phyloP scores from a whole-genome alignment of 2,329 filamentous ascomycete genomes.

The Alternaria alternata region DNA sequence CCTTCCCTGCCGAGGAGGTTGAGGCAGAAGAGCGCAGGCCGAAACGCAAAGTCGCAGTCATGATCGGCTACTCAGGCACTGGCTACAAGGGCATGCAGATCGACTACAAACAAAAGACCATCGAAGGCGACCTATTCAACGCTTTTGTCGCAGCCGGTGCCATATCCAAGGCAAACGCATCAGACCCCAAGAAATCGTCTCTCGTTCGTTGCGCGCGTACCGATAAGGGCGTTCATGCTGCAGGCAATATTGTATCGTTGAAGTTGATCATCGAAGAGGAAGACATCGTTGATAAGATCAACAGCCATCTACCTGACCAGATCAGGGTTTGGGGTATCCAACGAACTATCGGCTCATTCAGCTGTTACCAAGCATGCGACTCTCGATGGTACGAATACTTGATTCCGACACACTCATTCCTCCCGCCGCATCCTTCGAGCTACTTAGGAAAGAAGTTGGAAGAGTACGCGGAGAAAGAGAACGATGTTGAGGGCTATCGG shows the following conservation, averaged over 20 bases:
- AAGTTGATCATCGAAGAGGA: slow-evolving; percentile 95
- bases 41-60: slow-evolving; percentile 94
- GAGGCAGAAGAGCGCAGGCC: slow-evolving; percentile 84
- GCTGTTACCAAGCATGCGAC: slow-evolving; percentile 93
- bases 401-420: slow-evolving; percentile 88
- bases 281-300: slow-evolving; percentile 90
- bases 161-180: slow-evolving; percentile 95
- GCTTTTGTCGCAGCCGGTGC: slow-evolving; percentile 91
- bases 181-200: slow-evolving; percentile 95
- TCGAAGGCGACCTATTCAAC: slow-evolving; percentile 92
- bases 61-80: slow-evolving; percentile 94
- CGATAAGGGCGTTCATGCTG: slow-evolving; percentile 96
- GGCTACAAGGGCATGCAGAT: slow-evolving; percentile 99
- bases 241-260: slow-evolving; percentile 91
- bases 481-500: slow-evolving; percentile 73
- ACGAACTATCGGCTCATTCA: slow-evolving; percentile 88
- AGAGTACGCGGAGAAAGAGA: slow-evolving; percentile 77
- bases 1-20: slow-evolving; percentile 81
- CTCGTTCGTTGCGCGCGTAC: slow-evolving; percentile 93
- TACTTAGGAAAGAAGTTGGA: slow-evolving; percentile 84
- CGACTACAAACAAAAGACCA: slow-evolving; percentile 78
- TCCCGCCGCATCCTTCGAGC: slow-evolving; percentile 90
- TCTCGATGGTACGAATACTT: slow-evolving; percentile 97
- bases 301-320: slow-evolving; percentile 81
- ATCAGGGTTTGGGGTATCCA: slow-evolving; percentile 96